These are phyloP conservation scores for Cutaneotrichosporon cutaneum DNA, from an alignment of 1,284 basidiomycete species.

Conservation along the genomic window DNA sequence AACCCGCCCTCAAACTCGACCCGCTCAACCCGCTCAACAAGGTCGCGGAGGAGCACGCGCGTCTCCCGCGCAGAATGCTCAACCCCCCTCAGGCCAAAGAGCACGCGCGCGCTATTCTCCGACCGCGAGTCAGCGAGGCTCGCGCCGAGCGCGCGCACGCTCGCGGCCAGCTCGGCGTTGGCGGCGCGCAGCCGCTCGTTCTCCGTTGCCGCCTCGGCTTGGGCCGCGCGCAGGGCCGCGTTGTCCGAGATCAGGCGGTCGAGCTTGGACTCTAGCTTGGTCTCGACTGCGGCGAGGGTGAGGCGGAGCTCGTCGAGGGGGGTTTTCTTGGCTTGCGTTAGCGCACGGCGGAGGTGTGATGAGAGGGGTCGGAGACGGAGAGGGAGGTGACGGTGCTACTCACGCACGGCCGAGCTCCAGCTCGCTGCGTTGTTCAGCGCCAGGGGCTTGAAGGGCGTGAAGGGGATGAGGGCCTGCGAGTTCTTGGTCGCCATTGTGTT, in stretches of 20 bases:
- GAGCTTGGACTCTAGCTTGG: background rate
- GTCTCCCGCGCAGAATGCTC: background rate
- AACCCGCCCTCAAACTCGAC: background rate
- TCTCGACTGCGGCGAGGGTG: background rate
- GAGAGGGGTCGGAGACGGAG: background rate
- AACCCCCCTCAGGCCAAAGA: background rate
- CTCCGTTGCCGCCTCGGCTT: background rate
- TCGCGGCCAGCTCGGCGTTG: background rate
- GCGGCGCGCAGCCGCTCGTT: slow-evolving; percentile 1
- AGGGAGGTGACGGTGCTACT: background rate
- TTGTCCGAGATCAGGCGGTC: background rate
- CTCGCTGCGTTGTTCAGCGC: background rate
- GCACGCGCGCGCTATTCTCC: background rate
- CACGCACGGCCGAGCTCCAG: background rate
- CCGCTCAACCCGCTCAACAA: background rate
- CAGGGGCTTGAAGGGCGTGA: background rate
- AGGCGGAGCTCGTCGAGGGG: background rate
- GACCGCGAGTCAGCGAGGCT: background rate
- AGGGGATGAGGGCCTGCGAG: slow-evolving; percentile 2
- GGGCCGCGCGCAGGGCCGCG: background rate
- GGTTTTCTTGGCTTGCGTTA: background rate
- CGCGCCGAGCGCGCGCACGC: background rate
- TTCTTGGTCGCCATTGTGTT: slow-evolving; percentile 1
- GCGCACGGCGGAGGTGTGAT: background rate
- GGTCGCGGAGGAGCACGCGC: background rate